Percentiles rank a stretch among this genome's conserved stretches.
phyloP scores from a whole-genome alignment of 192 early-diverging fungal species.

The Piromyces sp. region DNA sequence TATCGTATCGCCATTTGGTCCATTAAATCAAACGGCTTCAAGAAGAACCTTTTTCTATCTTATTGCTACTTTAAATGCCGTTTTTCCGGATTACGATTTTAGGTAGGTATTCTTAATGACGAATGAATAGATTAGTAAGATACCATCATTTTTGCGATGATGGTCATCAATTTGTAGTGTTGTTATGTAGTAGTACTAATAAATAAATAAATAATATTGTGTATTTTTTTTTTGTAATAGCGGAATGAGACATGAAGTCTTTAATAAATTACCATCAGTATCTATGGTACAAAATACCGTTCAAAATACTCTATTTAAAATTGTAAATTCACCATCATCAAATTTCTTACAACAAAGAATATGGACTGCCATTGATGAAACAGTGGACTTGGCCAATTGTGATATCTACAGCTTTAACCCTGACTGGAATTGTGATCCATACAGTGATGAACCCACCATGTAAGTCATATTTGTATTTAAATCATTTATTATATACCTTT shows the following conservation, averaged over 20 bases:
- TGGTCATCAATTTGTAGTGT: too few species aligned
- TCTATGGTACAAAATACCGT: slow-evolving; percentile 63
- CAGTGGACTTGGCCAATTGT: slow-evolving; percentile 63
- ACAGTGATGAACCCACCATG: slow-evolving; percentile 73
- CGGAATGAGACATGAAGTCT: slow-evolving; percentile 62
- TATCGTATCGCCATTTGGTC: slow-evolving; percentile 71
- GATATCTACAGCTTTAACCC: slow-evolving; percentile 86
- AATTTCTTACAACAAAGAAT: slow-evolving; percentile 42
- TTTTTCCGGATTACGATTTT: slow-evolving; percentile 95
- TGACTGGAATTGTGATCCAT: slow-evolving; percentile 72
- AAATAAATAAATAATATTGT: too few species aligned
- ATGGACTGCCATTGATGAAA: slow-evolving; percentile 76
- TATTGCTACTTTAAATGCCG: slow-evolving; percentile 85
- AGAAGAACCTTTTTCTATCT: slow-evolving; percentile 84
- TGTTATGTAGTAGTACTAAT: too few species aligned
- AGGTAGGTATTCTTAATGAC: slow-evolving; percentile 45
- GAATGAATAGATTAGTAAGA: too few species aligned
- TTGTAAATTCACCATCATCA: slow-evolving; percentile 48
- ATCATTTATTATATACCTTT: too few species aligned
- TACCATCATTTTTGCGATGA: too few species aligned
- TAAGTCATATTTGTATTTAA: slow-evolving; percentile 23
- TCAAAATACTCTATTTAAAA: slow-evolving; percentile 68
- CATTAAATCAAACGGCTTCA: slow-evolving; percentile 63
- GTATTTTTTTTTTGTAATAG: too few species aligned
- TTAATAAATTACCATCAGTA: slow-evolving; percentile 54